These are phyloP conservation scores for Leptosphaerulina australis DNA, from an alignment of 2,329 filamentous ascomycete genomes.

Conservation along the genomic window DNA sequence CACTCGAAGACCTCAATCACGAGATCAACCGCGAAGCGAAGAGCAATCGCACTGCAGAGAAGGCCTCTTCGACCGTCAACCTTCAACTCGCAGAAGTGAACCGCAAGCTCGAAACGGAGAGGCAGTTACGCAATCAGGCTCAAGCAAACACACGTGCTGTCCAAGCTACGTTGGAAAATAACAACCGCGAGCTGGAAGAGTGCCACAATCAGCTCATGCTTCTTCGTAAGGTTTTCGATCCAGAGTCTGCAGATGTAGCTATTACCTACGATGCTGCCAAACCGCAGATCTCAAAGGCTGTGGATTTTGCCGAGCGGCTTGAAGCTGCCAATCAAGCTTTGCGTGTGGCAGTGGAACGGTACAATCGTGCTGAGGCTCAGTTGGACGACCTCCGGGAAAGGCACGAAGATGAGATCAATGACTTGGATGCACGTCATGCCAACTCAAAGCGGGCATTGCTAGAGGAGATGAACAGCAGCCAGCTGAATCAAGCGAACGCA, in stretches of 20 bases:
- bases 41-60: constrained; percentile 86
- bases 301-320: constrained; percentile 83
- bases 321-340: constrained; percentile 89
- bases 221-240: constrained; percentile 86
- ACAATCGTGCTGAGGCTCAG: constrained; percentile 81
- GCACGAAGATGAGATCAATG: constrained; percentile 72
- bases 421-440: constrained; percentile 65
- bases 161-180: constrained; percentile 77
- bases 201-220: constrained; percentile 79
- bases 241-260: constrained; percentile 69
- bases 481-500: constrained; percentile 62
- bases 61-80: constrained; percentile 77
- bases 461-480: constrained; percentile 86
- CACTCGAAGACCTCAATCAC: constrained; percentile 88
- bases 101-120: constrained; percentile 86
- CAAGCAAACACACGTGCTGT: constrained; percentile 84
- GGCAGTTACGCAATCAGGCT: constrained; percentile 81
- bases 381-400: constrained; percentile 76
- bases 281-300: constrained; percentile 68
- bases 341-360: constrained; percentile 79
- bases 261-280: constrained; percentile 71
- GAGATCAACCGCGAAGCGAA: constrained; percentile 91
- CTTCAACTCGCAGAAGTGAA: constrained; percentile 88
- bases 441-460: constrained; percentile 74
- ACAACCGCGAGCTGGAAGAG: constrained; percentile 80